Evolutionary conservation across 768 basidiomycete species (phyloP), one percentile per base, ranked within the genome.

Genomic region (Daedaleopsis nitida): DNA sequence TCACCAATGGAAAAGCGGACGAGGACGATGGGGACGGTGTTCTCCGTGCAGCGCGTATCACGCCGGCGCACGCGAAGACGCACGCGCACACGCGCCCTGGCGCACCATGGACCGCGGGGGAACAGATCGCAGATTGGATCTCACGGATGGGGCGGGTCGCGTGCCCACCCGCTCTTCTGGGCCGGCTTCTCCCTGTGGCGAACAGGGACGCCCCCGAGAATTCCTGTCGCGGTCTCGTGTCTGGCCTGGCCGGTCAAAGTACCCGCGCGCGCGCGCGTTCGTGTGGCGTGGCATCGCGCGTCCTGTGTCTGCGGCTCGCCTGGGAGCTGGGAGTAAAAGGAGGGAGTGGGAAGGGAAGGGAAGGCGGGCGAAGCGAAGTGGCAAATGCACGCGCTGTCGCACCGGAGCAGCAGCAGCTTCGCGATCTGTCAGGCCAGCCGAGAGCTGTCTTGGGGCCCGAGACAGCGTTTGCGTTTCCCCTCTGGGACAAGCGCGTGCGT

Each of bases 111-210:
- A 16, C 52, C 53, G 56, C 61, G 61, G 61, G 61, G 58, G 58
- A 59, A 49, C 50, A 39, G 58, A 59, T 64, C 63, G 58, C 58
- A 64, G 58, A 64, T 64, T 32, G 39, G 55, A 64, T 64, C 63
- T 58, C 44, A 58, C 35, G 62, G 35, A 38, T 38, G 35, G 44
- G 24, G 21, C 39, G 42, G 51, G n/a, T 48, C 47, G 53, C 42
- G 48, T 51, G 54, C 49, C 48, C 48, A 16, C 42, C 60, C 60
- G 54, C 51, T 11, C 21, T 16, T 12, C 49, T 50, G 60, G 55
- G 34, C 52, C 55, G 47, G 50, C 49, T 45, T 17, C 34, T 19
- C 21, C 52, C 21, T 43, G 27, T 27, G 37, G 51, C 17, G 13
- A 9, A 14, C 6, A 43, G 43, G 4, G 23, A 9, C 27, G 27